phyloP scores from a whole-genome alignment of 495 filamentous ascomycete species.

The Neurospora tetraspora region DNA sequence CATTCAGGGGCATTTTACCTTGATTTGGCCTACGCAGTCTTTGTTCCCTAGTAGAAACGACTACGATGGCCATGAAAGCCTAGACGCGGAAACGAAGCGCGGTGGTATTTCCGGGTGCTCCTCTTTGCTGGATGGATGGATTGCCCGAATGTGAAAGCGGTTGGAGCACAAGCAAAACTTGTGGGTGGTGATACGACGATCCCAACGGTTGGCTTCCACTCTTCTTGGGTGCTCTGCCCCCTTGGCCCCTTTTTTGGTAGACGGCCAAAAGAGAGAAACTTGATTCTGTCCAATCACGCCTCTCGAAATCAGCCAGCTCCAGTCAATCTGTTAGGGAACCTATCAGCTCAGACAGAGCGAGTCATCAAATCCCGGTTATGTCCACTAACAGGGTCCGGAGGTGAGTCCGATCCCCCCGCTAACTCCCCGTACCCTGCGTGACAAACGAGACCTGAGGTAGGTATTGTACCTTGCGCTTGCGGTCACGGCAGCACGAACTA shows the following conservation, averaged over 20 bases:
- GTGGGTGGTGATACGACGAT: background rate
- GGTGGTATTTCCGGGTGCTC: background rate
- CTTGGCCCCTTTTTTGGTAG: background rate
- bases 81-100: background rate
- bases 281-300: background rate
- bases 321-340: background rate
- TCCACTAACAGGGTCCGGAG: background rate
- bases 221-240: background rate
- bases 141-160: background rate
- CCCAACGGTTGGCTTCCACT: background rate
- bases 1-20: background rate
- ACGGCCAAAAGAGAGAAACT: background rate
- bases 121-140: background rate
- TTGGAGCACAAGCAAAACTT: background rate
- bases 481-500: background rate
- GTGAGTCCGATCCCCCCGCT: background rate
- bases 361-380: background rate
- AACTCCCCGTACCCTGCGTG: background rate
- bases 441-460: background rate
- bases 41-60: background rate
- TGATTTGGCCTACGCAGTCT: background rate
- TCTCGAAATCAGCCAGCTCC: background rate
- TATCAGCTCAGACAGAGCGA: background rate
- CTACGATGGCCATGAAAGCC: background rate
- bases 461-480: background rate